Percentiles rank a stretch among this genome's conserved stretches.
phyloP scores from a whole-genome alignment of 768 basidiomycete species.

The Boletus reticuloceps region DNA sequence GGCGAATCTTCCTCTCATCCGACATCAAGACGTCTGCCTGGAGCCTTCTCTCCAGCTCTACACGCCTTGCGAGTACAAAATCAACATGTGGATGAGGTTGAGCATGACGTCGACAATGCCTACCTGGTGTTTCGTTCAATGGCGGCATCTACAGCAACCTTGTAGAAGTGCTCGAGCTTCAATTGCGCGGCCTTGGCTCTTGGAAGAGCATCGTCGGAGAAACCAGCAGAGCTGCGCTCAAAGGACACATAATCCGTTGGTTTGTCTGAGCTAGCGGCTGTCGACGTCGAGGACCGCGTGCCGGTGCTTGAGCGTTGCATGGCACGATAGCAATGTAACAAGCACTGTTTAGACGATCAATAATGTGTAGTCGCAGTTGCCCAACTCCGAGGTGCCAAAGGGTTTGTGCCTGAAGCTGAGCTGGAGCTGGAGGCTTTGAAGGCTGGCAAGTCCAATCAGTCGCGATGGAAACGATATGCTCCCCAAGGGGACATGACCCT shows the following conservation, averaged over 20 bases:
- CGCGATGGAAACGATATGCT: too few species aligned
- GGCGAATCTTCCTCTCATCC: slow-evolving; percentile 84
- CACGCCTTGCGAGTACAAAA: slow-evolving; percentile 53
- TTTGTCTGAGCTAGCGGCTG: slow-evolving; percentile 32
- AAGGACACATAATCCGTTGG: slow-evolving; percentile 87
- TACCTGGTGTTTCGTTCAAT: slow-evolving; percentile 93
- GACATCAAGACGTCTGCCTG: slow-evolving; percentile 65
- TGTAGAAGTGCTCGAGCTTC: slow-evolving; percentile 96
- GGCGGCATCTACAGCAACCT: slow-evolving; percentile 92
- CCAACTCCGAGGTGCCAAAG: too few species aligned
- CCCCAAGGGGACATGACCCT: neutral
- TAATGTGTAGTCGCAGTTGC: too few species aligned
- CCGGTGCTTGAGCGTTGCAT: slow-evolving; percentile 34
- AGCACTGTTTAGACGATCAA: too few species aligned
- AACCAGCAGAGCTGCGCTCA: slow-evolving; percentile 70
- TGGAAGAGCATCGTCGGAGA: slow-evolving; percentile 78
- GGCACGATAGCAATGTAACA: neutral
- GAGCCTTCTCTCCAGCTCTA: slow-evolving; percentile 81
- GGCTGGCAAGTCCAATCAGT: too few species aligned
- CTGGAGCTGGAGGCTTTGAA: too few species aligned
- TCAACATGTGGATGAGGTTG: neutral
- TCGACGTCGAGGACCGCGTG: slow-evolving; percentile 26
- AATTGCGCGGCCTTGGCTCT: slow-evolving; percentile 89
- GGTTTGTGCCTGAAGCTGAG: too few species aligned
- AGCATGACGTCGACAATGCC: neutral